Conservation (phyloP, 768 basidiomycete species). For the Panaeolus cyanescens region DNA sequence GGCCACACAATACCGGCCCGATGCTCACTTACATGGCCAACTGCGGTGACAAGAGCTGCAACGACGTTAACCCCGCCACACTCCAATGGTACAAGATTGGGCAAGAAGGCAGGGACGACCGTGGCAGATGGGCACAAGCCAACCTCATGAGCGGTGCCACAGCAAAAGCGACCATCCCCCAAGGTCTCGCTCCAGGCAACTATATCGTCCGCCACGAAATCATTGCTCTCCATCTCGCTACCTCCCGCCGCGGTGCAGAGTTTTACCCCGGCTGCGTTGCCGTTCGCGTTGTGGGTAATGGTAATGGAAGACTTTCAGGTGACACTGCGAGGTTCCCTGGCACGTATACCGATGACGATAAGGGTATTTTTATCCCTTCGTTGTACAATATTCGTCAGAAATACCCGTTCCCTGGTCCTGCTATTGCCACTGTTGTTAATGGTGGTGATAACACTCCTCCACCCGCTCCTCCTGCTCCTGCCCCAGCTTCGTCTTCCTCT, state of each 20-base stretch:
- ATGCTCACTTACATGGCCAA: constrained; percentile 73
- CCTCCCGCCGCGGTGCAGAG: constrained; percentile 61
- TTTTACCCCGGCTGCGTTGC: constrained; percentile 78
- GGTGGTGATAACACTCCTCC: neutral
- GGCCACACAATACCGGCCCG: constrained; percentile 60
- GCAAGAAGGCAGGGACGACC: constrained; percentile 45
- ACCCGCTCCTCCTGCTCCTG: neutral
- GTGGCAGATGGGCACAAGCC: constrained; percentile 37
- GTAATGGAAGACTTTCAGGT: constrained; percentile 44
- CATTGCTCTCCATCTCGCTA: constrained; percentile 72
- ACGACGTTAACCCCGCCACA: constrained; percentile 48
- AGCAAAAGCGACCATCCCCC: constrained; percentile 46
- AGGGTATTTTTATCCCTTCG: constrained; percentile 63
- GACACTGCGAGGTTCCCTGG: constrained; percentile 69
- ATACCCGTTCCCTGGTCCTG: constrained; percentile 32
- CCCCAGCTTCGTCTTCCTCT: neutral
- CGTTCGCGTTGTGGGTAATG: constrained; percentile 55
- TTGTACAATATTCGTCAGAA: constrained; percentile 30
- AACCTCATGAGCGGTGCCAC: constrained; percentile 44
- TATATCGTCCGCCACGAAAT: constrained; percentile 83
- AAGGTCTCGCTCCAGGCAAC: constrained; percentile 64
- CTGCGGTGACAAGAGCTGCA: constrained; percentile 57
- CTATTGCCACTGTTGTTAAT: constrained; percentile 7
- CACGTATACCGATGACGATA: constrained; percentile 69
- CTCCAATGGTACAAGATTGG: constrained; percentile 80